Conservation (phyloP, 805 yeast species). For the Ogataea pignaliae region DNA sequence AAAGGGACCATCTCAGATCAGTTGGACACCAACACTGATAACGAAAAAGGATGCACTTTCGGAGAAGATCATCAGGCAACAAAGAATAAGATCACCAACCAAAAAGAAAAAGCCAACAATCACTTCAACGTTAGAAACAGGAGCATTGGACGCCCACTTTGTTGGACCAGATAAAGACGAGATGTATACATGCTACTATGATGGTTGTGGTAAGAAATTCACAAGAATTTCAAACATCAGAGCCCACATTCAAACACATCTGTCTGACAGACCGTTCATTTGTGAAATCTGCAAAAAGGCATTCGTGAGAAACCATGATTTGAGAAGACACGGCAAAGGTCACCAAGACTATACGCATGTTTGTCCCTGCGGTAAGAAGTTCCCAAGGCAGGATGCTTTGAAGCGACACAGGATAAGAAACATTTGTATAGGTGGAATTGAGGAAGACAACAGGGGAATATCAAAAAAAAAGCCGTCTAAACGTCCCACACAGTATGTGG, state of each 20-base stretch:
- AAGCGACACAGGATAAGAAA: conserved; percentile 73
- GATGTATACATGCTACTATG: conserved; percentile 67
- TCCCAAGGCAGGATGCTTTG: conserved; percentile 85
- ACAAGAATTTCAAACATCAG: conserved; percentile 87
- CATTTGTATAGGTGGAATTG: conserved; percentile 75
- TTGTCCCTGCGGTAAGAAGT: conserved; percentile 94
- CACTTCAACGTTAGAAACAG: conserved; percentile 78
- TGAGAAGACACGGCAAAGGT: conserved; percentile 83
- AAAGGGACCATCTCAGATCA: conserved; percentile 25
- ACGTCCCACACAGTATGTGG: background rate
- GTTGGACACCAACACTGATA: conserved; percentile 33
- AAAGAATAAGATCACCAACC: conserved; percentile 39
- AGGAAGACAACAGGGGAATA: conserved; percentile 28
- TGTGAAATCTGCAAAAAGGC: conserved; percentile 77
- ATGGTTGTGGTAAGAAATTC: conserved; percentile 77
- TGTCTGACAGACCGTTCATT: conserved; percentile 87
- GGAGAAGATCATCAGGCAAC: conserved; percentile 29
- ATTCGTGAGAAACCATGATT: conserved; percentile 94
- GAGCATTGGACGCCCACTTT: conserved; percentile 80
- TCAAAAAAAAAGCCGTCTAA: conserved; percentile 9
- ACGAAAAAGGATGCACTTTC: conserved; percentile 28
- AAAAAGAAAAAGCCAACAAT: conserved; percentile 45
- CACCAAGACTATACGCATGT: conserved; percentile 68
- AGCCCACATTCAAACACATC: conserved; percentile 94
- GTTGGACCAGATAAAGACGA: conserved; percentile 74